Percentiles rank a stretch among this genome's conserved stretches.
phyloP scores from a whole-genome alignment of 345 rosid genomes.

The Citrus sp. region DNA sequence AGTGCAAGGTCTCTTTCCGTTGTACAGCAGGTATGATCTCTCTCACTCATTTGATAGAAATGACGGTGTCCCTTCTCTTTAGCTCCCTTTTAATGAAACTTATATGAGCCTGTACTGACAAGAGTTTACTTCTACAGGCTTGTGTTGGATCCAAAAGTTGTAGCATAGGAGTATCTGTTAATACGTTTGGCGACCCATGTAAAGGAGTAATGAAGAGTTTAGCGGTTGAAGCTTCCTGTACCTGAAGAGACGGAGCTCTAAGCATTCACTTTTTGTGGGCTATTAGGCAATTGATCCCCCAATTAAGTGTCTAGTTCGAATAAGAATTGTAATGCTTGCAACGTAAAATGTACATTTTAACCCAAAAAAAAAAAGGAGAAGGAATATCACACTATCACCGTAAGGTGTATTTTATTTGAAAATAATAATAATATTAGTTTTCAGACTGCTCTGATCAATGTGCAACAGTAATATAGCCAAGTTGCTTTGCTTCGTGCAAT shows the following conservation, averaged over 20 bases:
- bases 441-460: not conserved
- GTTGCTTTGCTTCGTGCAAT: too few relatives aligned
- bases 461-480: not conserved
- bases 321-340: not conserved
- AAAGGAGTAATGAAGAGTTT: conserved; percentile 66
- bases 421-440: not conserved
- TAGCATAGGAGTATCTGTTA: conserved; percentile 52
- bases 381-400: not conserved
- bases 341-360: not conserved
- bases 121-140: conserved; percentile 45
- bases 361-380: not conserved
- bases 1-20: conserved; percentile 53
- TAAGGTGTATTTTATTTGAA: not conserved
- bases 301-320: not conserved
- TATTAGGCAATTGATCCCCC: conserved; percentile 2
- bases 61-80: not conserved
- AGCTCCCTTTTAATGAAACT: not conserved
- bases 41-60: not conserved
- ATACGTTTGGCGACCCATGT: conserved; percentile 83
- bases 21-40: conserved; percentile 52
- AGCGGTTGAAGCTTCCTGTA: conserved; percentile 88
- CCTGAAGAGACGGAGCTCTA: conserved; percentile 28
- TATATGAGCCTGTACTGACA: not conserved
- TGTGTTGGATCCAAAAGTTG: conserved; percentile 83
- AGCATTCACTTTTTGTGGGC: conserved; percentile 14